phyloP scores from a whole-genome alignment of 1,139 yeast species.

The Ogataea hybrid region DNA sequence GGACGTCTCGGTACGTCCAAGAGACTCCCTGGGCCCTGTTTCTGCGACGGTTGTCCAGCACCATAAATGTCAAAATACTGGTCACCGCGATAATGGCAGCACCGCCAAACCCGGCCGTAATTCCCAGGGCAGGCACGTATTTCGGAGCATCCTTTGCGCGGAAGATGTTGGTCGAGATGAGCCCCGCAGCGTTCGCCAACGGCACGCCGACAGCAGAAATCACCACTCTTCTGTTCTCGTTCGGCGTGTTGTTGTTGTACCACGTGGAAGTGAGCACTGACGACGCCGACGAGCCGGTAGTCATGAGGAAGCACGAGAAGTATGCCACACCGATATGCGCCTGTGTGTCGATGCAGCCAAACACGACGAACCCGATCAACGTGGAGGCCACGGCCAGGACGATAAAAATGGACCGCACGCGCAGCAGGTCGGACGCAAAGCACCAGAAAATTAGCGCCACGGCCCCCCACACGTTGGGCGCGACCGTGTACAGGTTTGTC shows the following conservation, averaged over 20 bases:
- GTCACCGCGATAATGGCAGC: constrained; percentile 38
- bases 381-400: constrained; percentile 39
- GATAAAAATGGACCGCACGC: constrained; percentile 42
- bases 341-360: constrained; percentile 43
- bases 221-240: constrained; percentile 48
- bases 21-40: constrained; percentile 42
- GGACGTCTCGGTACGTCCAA: constrained; percentile 42
- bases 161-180: constrained; percentile 53
- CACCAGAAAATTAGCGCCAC: constrained; percentile 43
- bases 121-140: constrained; percentile 49
- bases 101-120: constrained; percentile 46
- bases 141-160: constrained; percentile 52
- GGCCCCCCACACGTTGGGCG: constrained; percentile 57
- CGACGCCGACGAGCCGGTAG: constrained; percentile 49
- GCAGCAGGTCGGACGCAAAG: constrained; percentile 43
- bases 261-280: constrained; percentile 48
- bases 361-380: constrained; percentile 44
- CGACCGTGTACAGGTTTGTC: constrained; percentile 54
- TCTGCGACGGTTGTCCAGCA: constrained; percentile 42
- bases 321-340: constrained; percentile 43
- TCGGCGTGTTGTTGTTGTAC: constrained; percentile 51
- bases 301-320: constrained; percentile 53
- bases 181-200: constrained; percentile 58
- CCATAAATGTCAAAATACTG: constrained; percentile 34
- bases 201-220: constrained; percentile 49